phyloP scores from a whole-genome alignment of 192 early-diverging fungal species.

The Phlyctochytrium arcticum region DNA sequence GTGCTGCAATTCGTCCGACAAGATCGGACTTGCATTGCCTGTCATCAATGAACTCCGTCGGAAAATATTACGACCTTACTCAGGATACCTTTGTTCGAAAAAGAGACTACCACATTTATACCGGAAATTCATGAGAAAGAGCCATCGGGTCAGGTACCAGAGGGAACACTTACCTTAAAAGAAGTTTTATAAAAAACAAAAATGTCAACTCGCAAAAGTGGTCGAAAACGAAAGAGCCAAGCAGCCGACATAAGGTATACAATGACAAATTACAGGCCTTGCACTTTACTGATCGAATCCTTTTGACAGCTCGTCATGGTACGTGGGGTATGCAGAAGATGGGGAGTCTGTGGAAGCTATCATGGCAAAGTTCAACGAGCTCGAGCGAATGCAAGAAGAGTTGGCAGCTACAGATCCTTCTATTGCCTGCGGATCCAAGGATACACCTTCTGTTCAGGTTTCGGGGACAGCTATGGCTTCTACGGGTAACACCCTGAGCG shows the following conservation, averaged over 20 bases:
- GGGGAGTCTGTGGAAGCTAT: constrained; percentile 93
- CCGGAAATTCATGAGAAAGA: too few species aligned
- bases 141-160: too few species aligned
- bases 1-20: too few species aligned
- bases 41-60: too few species aligned
- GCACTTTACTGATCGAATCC: neutral
- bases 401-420: constrained; percentile 39
- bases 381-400: constrained; percentile 84
- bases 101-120: too few species aligned
- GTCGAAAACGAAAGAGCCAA: constrained; percentile 5
- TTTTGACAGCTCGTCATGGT: constrained; percentile 44
- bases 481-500: neutral
- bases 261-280: neutral
- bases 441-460: too few species aligned
- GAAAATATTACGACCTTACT: too few species aligned
- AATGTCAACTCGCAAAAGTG: constrained; percentile 11
- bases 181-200: too few species aligned
- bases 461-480: neutral
- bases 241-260: constrained; percentile 9
- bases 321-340: constrained; percentile 97
- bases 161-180: too few species aligned
- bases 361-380: constrained; percentile 97
- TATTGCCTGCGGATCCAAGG: neutral
- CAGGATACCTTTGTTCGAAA: too few species aligned
- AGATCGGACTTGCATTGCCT: too few species aligned